A percentile compares a stretch with the other conserved stretches of the same genome.
Evolutionary conservation across 352 stramenopile species (phyloP).

Genomic region (Phytopythium litorale): DNA sequence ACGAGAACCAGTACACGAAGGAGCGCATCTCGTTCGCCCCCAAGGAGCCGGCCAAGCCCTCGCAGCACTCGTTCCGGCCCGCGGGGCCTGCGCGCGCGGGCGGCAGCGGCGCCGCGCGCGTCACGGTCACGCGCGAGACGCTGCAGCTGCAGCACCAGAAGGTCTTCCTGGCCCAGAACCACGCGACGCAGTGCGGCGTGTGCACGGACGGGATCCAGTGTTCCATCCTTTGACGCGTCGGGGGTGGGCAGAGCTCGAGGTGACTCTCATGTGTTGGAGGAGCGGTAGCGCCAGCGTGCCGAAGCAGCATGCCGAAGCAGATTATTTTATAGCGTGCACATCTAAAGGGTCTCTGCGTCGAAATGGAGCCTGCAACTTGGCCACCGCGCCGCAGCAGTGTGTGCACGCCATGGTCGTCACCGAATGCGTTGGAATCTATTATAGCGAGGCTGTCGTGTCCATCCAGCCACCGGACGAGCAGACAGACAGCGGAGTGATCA

Average conservation of each 20-base stretch:
- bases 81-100: constrained; percentile 13
- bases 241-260: neutral
- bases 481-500: neutral
- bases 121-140: constrained; percentile 80
- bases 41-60: constrained; percentile 83
- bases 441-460: neutral
- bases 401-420: neutral
- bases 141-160: constrained; percentile 86
- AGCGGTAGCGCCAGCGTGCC: neutral
- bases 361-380: neutral
- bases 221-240: constrained; percentile 47
- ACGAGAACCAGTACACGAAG: constrained; percentile 89
- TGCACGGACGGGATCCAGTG: constrained; percentile 33
- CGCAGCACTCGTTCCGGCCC: constrained; percentile 76
- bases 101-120: constrained; percentile 23
- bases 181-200: constrained; percentile 59
- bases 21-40: constrained; percentile 85
- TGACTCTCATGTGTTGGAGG: neutral
- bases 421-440: constrained; percentile 6
- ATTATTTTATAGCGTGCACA: constrained; percentile 4
- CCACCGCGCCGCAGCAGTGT: neutral
- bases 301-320: neutral
- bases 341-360: neutral
- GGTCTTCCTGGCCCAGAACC: constrained; percentile 66
- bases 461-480: neutral